Evolutionary conservation across 176 grass and related monocot genomes (phyloP), one percentile per base, ranked within the genome.

Genomic region (Raddia distichophylla): DNA sequence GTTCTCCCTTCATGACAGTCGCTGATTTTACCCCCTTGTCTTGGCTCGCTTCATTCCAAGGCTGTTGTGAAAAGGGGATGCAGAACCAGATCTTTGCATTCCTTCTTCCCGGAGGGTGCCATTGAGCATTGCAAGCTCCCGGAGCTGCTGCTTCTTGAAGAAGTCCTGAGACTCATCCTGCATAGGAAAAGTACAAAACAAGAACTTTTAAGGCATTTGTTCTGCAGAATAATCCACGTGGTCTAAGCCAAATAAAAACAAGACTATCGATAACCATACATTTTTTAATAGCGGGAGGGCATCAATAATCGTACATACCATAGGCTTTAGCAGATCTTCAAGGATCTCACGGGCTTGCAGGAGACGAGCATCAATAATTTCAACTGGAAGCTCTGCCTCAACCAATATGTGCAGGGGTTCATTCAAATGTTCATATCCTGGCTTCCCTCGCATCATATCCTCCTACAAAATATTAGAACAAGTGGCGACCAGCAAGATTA

Each of bases 101-200:
- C 87, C 95, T 87, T 97, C 95, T 67, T 97, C 95, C 42, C 90
- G 95, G 64, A 97, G 92, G 33, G 95, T 97, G 60, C 95, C 95
- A 62, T 97, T 97, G 35, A 97, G 77, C 90, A 94, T 78, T 17
- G 95, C 95, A 57, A 97, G 95, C 86, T 97, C 95, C 52, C 88
- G 78, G 43, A 97, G 74, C 92, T 97, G 95, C 86, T 97, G 92
- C 88, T 97, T 97, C 90, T 97, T 97, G 86, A 90, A 94, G 69
- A 94, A 94, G 77, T 98, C 95, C 52, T 94, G 95, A 8, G 95
- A 94, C 85, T 98, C 95, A 44, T 98, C 95, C 92, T 98, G 85
- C 35, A 71, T 54, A 66, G 64, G 33, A 54, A 19, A 61, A 82
- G 19, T 10, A 86, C 4, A 77, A 64, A 73, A 64, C 33, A 58